Evolutionary conservation across 2,329 filamentous ascomycete genomes (phyloP).

Genomic region (Aureobasidium vineae): DNA sequence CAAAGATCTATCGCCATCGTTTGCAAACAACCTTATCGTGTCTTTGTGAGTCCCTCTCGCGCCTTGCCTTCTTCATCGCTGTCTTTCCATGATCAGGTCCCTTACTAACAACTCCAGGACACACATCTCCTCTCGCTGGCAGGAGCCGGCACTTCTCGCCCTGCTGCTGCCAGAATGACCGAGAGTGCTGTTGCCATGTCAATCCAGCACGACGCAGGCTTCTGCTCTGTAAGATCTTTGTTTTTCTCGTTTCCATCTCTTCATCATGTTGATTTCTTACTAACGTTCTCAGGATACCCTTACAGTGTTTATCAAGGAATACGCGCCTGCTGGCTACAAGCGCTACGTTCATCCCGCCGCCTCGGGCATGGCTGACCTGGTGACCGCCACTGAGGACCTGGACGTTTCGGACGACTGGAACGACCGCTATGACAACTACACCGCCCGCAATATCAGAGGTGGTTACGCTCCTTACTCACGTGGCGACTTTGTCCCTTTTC

Average conservation of each 20-base stretch:
- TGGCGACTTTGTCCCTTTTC: neutral
- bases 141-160: no score
- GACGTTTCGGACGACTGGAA: neutral
- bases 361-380: neutral
- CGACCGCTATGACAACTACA: neutral
- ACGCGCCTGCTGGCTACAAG: neutral
- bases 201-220: neutral
- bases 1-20: neutral
- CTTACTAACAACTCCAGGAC: neutral
- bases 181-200: neutral
- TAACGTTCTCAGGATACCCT: neutral
- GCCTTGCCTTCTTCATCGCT: neutral
- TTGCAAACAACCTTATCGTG: neutral
- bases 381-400: neutral
- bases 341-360: conserved; percentile 1
- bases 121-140: neutral
- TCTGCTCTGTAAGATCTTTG: neutral
- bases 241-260: neutral
- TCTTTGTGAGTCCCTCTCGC: neutral
- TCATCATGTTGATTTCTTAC: neutral
- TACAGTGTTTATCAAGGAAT: neutral
- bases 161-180: no score
- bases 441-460: neutral
- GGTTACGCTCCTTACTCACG: neutral
- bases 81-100: neutral